Conservation (phyloP, 2,329 filamentous ascomycete species). For the Dactylellina drechsleri region DNA sequence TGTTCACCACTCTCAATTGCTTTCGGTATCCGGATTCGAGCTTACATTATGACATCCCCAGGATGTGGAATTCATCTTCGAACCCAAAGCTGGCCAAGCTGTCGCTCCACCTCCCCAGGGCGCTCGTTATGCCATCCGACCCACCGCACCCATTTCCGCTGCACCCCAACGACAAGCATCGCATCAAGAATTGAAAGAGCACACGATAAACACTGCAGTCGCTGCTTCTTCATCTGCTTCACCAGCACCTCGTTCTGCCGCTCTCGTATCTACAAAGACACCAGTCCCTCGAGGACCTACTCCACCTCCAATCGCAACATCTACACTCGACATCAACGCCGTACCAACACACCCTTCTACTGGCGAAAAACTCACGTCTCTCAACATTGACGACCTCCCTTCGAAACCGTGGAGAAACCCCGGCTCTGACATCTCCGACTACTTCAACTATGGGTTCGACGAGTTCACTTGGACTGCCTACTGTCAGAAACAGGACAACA, state of each 20-base stretch:
- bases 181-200: conserved; percentile 50
- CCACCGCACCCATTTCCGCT: conserved; percentile 49
- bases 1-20: conserved; percentile 7
- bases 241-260: conserved; percentile 58
- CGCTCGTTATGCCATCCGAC: conserved; percentile 58
- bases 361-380: conserved; percentile 82
- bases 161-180: conserved; percentile 42
- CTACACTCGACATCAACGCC: conserved; percentile 83
- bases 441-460: conserved; percentile 99
- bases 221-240: conserved; percentile 41
- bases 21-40: not conserved
- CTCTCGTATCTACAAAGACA: conserved; percentile 60
- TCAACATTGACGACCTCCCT: conserved; percentile 78
- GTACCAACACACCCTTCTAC: conserved; percentile 79
- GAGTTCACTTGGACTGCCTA: conserved; percentile 98
- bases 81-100: conserved; percentile 58
- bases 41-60: conserved; percentile 25
- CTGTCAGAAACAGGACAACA: conserved; percentile 82
- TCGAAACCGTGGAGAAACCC: conserved; percentile 95
- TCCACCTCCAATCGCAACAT: conserved; percentile 76
- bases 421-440: conserved; percentile 92
- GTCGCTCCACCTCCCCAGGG: conserved; percentile 58
- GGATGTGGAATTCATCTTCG: conserved; percentile 59
- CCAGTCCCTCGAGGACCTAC: conserved; percentile 65
- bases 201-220: not conserved